These are phyloP conservation scores for Ophiobolus disseminans DNA, from an alignment of 2,329 filamentous ascomycete genomes.

Conservation along the genomic window DNA sequence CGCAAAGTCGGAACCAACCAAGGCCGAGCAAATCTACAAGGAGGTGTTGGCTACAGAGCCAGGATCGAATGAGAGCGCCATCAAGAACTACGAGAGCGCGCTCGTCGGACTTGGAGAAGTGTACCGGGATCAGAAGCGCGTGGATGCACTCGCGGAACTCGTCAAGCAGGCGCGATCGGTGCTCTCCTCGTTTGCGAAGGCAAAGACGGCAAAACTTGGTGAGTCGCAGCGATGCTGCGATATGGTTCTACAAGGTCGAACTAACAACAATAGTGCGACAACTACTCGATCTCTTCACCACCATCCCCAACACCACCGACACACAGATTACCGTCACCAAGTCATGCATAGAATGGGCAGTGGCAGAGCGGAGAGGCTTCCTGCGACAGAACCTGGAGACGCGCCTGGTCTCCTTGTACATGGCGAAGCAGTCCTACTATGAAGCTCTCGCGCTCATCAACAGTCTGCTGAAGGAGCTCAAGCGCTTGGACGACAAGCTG, in stretches of 20 bases:
- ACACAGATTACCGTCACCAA: slow-evolving; percentile 94
- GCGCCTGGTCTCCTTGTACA: slow-evolving; percentile 89
- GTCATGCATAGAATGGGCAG: slow-evolving; percentile 99
- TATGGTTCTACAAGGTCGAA: neutral
- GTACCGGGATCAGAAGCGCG: slow-evolving; percentile 86
- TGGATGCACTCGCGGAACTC: slow-evolving; percentile 83
- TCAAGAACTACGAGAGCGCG: slow-evolving; percentile 90
- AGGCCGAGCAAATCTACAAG: slow-evolving; percentile 88
- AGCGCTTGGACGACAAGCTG: slow-evolving; percentile 97
- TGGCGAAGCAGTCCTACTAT: slow-evolving; percentile 97
- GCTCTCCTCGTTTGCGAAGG: slow-evolving; percentile 95
- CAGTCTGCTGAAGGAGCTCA: slow-evolving; percentile 91
- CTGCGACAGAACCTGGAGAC: slow-evolving; percentile 98
- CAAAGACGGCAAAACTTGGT: slow-evolving; percentile 98
- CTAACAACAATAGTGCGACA: slow-evolving; percentile 74
- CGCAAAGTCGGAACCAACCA: slow-evolving; percentile 77
- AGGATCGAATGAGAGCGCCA: slow-evolving; percentile 81
- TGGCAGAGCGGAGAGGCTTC: slow-evolving; percentile 92
- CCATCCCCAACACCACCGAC: slow-evolving; percentile 93
- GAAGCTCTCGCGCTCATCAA: slow-evolving; percentile 97
- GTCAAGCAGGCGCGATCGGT: slow-evolving; percentile 89
- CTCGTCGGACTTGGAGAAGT: slow-evolving; percentile 89
- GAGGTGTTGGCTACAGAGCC: slow-evolving; percentile 87
- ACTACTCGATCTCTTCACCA: slow-evolving; percentile 91
- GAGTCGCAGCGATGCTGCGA: slow-evolving; percentile 47